Percentiles rank a stretch among this genome's conserved stretches.
These are phyloP conservation scores for Plasmodium blacklocki DNA, from an alignment of 169 alveolate species.

Conservation along the genomic window DNA sequence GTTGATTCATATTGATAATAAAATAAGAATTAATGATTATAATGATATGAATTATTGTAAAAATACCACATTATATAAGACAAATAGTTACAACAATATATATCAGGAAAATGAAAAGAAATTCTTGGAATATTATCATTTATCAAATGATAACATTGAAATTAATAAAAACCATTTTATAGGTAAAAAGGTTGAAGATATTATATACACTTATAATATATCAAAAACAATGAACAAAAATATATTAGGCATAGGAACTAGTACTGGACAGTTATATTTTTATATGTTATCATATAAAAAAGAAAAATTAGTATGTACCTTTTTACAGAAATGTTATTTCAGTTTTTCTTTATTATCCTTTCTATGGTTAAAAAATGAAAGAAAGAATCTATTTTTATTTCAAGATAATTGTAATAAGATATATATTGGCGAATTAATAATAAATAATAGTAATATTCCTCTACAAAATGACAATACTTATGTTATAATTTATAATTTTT, in stretches of 20 bases:
- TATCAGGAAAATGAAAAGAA: no score
- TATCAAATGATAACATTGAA: neutral
- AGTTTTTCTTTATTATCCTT: constrained; percentile 2
- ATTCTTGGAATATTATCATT: neutral
- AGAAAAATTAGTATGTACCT: neutral
- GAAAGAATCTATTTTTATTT: neutral
- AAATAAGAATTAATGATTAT: no score
- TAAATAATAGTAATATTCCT: neutral
- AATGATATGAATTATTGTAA: no score
- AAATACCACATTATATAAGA: neutral
- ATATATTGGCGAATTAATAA: neutral
- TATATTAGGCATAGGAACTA: constrained; percentile 1
- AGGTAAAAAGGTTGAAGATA: neutral
- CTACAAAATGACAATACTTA: neutral
- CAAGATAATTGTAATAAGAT: constrained; percentile 2
- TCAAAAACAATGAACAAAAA: neutral
- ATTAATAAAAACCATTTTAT: neutral
- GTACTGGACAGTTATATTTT: neutral
- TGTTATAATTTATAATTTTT: constrained; percentile 1
- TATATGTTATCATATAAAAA: neutral
- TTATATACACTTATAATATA: neutral
- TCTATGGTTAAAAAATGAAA: neutral
- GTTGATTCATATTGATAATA: no score
- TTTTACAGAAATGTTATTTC: neutral
- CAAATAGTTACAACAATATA: neutral